Evolutionary conservation across 176 grass and related monocot species (phyloP).

Genomic region (Eleusine coracana): DNA sequence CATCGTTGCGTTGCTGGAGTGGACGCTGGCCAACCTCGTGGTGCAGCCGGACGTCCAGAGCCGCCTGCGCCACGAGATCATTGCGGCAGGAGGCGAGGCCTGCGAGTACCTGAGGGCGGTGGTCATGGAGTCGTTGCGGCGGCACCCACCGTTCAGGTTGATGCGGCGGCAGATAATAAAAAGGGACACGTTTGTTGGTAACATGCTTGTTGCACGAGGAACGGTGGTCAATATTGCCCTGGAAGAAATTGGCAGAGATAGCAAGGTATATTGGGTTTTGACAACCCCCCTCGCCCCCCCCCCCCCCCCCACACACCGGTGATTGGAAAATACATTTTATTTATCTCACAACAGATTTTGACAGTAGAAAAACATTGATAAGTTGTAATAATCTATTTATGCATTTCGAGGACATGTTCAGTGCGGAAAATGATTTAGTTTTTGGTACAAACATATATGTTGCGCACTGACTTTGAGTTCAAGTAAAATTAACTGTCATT

Average conservation of each 20-base stretch:
- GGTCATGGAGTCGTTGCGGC: slow-evolving; percentile 28
- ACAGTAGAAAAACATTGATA: no score
- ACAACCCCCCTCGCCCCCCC: no score
- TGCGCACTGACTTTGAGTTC: no score
- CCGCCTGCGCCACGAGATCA: slow-evolving; percentile 1
- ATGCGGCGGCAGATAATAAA: slow-evolving; percentile 20
- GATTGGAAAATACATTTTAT: no score
- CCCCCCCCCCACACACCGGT: no score
- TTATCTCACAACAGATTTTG: no score
- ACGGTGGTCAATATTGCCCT: slow-evolving; percentile 21
- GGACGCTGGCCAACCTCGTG: slow-evolving; percentile 18
- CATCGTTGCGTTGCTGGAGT: slow-evolving; percentile 12
- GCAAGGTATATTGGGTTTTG: background rate
- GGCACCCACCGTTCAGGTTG: background rate
- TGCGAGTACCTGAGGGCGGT: slow-evolving; percentile 38
- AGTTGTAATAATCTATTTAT: no score
- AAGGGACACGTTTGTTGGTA: background rate
- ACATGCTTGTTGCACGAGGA: background rate
- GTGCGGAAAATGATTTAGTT: no score
- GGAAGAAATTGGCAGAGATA: background rate
- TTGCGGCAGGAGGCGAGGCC: background rate
- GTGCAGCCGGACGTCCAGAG: background rate
- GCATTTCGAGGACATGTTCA: no score
- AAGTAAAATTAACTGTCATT: no score
- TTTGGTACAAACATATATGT: no score